Evolutionary conservation across 129 eudicot species (phyloP).

Genomic region (Escallonia rubra): DNA sequence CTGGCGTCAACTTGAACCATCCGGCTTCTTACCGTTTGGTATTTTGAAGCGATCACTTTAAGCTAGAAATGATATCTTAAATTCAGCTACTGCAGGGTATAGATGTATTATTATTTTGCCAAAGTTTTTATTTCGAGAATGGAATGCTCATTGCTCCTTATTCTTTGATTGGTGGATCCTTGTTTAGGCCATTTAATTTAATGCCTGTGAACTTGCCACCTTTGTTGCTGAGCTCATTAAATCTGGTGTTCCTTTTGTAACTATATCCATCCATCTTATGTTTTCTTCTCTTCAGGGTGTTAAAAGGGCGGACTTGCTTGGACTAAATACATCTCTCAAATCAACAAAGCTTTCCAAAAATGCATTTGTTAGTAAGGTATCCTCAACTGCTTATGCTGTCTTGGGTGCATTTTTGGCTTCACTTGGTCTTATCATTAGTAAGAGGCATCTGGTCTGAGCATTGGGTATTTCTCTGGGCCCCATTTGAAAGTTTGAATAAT

Average conservation of each 20-base stretch:
- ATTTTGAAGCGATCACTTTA: too few relatives aligned
- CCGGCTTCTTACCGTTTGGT: too few relatives aligned
- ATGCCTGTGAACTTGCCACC: neutral
- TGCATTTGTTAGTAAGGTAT: constrained; percentile 66
- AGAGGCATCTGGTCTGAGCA: too few relatives aligned
- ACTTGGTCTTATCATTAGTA: too few relatives aligned
- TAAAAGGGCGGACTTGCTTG: constrained; percentile 31
- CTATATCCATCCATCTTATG: neutral
- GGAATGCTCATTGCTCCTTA: neutral
- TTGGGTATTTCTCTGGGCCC: too few relatives aligned
- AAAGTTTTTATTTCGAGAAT: neutral
- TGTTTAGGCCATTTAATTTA: neutral
- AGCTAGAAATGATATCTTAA: neutral
- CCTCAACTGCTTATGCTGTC: neutral
- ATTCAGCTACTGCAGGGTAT: neutral
- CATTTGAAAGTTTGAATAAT: too few relatives aligned
- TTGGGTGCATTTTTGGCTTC: too few relatives aligned
- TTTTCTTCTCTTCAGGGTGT: constrained; percentile 22
- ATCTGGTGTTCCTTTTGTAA: too few relatives aligned
- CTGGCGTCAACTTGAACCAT: too few relatives aligned
- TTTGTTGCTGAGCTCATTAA: too few relatives aligned
- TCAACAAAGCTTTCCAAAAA: constrained; percentile 47
- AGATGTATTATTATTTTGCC: neutral
- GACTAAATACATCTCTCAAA: constrained; percentile 18
- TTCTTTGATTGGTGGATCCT: neutral